Evolutionary conservation across 2,329 filamentous ascomycete species (phyloP), one percentile per base, ranked within the genome.

Genomic region (Cytospora paraplurivora): DNA sequence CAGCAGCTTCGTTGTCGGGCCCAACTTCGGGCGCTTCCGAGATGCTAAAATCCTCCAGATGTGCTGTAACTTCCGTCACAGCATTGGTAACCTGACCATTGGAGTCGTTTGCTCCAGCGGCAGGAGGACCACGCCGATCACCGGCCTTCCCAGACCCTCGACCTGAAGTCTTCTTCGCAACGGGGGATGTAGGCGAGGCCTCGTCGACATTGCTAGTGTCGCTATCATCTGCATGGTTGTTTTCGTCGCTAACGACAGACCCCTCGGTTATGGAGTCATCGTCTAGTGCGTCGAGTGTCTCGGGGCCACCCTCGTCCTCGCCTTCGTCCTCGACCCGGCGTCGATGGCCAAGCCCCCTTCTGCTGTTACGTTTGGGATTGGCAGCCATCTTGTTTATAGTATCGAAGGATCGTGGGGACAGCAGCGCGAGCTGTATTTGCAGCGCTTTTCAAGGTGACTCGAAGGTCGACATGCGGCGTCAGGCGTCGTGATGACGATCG

Each of bases 301-400:
- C 84, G 58, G 76, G 79, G 65, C 80, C 82, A 68, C 79, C 83
- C 68, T 90, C 88, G 68, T 90, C 88, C 70, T 90, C 88, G 69
- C 83, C 88, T 73, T 91, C 88, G 71, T 91, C 88, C 75, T 88
- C 87, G 68, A 87, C 82, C 70, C 88, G 85, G 74, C 88, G 86
- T 72, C 88, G 85, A 70, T 85, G 85, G 73, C 86, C 86, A 75
- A 89, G 84, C 70, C 86, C 76, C 76, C 87, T 88, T 77, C 84
- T 88, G 75, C 86, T 85, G 72, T 85, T 83, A 49, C 64, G 64
- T 47, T 66, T 66, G 72, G 82, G 74, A 65, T 66, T 70, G 50
- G 68, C 66, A 55, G 71, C 68, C 60, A 72, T 72, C 70, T 71
- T 74, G 65, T 66, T 67, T 60, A 38, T 57, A 56, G 49, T 17